These are phyloP conservation scores for Cyphellophora europaea DNA, from an alignment of 2,329 filamentous ascomycete genomes.

Conservation along the genomic window DNA sequence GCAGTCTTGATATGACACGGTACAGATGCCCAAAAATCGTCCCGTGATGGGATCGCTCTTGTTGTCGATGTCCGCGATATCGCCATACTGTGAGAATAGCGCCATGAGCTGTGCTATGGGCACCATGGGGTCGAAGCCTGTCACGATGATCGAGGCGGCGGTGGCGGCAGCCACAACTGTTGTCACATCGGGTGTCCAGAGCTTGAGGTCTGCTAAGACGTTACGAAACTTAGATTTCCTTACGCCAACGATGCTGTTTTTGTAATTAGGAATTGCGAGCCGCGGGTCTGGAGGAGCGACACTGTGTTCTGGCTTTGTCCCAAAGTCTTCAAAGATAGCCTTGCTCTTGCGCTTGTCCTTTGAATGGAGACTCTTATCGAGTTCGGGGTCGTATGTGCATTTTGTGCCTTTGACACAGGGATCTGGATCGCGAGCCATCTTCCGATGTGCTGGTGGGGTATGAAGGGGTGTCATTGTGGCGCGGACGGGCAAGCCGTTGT, in stretches of 20 bases:
- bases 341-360: constrained; percentile 43
- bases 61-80: constrained; percentile 84
- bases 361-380: constrained; percentile 49
- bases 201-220: constrained; percentile 69
- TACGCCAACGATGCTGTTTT: constrained; percentile 53
- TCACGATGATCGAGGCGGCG: constrained; percentile 82
- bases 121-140: constrained; percentile 74
- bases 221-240: constrained; percentile 61
- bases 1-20: constrained; percentile 77
- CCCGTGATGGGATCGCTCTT: constrained; percentile 93
- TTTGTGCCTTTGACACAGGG: constrained; percentile 49
- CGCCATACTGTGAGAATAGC: constrained; percentile 71
- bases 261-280: constrained; percentile 56
- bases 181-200: constrained; percentile 73
- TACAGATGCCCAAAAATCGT: constrained; percentile 86
- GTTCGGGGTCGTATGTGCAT: constrained; percentile 54
- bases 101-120: constrained; percentile 56
- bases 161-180: constrained; percentile 68
- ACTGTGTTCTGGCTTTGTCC: constrained; percentile 61
- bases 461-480: constrained; percentile 31
- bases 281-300: constrained; percentile 74
- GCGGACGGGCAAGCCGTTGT: constrained; percentile 15
- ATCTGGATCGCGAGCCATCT: constrained; percentile 41
- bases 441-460: constrained; percentile 33
- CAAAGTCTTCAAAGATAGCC: constrained; percentile 43